These are phyloP conservation scores for Candida piceae DNA, from an alignment of 805 yeast species.

Conservation along the genomic window DNA sequence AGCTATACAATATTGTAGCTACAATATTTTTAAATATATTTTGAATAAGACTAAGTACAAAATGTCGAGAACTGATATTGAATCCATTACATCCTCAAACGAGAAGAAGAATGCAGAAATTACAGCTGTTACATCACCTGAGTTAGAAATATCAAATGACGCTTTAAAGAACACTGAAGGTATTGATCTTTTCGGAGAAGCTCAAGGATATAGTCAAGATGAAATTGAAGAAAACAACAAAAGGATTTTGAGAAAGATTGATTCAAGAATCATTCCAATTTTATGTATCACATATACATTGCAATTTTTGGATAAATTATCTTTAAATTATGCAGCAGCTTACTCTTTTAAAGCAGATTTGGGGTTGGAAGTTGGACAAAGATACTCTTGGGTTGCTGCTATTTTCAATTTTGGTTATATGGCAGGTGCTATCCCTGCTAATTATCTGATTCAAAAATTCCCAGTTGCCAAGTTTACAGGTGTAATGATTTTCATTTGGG, in stretches of 20 bases:
- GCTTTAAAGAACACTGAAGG: constrained; percentile 4
- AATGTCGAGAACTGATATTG: not conserved
- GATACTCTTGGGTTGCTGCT: constrained; percentile 48
- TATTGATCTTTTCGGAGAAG: constrained; percentile 3
- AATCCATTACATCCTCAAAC: not conserved
- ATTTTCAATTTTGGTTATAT: constrained; percentile 41
- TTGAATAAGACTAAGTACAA: not conserved
- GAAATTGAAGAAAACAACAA: constrained; percentile 4
- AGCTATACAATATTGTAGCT: too few species aligned
- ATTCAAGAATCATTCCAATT: constrained; percentile 42
- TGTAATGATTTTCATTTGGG: constrained; percentile 40
- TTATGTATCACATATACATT: constrained; percentile 38
- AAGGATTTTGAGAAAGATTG: constrained; percentile 38
- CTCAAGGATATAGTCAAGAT: constrained; percentile 2
- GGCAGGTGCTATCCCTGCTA: constrained; percentile 51
- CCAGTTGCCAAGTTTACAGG: constrained; percentile 35
- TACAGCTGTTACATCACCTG: not conserved
- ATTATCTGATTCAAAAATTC: constrained; percentile 28
- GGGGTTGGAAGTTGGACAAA: constrained; percentile 33
- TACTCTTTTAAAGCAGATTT: constrained; percentile 35
- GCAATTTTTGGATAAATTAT: constrained; percentile 32
- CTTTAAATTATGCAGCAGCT: constrained; percentile 37
- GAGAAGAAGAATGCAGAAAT: not conserved
- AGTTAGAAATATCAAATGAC: not conserved
- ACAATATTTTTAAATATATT: too few species aligned